These are phyloP conservation scores for Penicillium dipodomyicola DNA, from an alignment of 495 filamentous ascomycete species.

Conservation along the genomic window DNA sequence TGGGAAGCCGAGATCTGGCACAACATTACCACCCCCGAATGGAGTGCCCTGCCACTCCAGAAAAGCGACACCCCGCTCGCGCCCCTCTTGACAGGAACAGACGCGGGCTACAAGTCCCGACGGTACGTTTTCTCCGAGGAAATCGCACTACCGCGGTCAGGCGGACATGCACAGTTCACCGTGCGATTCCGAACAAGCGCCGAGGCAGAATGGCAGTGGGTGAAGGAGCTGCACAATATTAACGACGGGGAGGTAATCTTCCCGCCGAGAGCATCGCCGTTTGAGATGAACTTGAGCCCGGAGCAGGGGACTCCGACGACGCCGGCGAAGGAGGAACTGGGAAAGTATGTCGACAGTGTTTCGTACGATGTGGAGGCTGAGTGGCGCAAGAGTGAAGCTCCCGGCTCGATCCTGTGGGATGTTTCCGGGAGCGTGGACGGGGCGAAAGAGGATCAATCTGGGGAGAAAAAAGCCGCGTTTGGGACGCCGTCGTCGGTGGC, in stretches of 20 bases:
- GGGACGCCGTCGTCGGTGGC: slow-evolving; percentile 58
- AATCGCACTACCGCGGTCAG: slow-evolving; percentile 31
- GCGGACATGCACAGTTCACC: slow-evolving; percentile 60
- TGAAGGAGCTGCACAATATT: slow-evolving; percentile 57
- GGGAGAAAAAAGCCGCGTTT: slow-evolving; percentile 55
- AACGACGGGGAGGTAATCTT: slow-evolving; percentile 59
- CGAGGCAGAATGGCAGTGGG: slow-evolving; percentile 70
- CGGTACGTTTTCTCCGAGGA: slow-evolving; percentile 41
- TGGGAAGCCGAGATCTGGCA: slow-evolving; percentile 82
- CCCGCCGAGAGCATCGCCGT: too few species aligned
- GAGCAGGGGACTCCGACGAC: too few species aligned
- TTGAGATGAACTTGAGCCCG: too few species aligned
- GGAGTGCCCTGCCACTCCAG: slow-evolving; percentile 35
- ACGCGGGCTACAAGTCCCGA: slow-evolving; percentile 22
- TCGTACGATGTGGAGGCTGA: slow-evolving; percentile 58
- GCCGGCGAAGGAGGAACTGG: slow-evolving; percentile 42
- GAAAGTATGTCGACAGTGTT: slow-evolving; percentile 58
- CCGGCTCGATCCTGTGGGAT: slow-evolving; percentile 68
- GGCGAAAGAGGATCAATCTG: slow-evolving; percentile 51
- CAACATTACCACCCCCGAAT: slow-evolving; percentile 48
- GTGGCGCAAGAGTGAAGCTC: slow-evolving; percentile 61
- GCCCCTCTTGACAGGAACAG: slow-evolving; percentile 34
- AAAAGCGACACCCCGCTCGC: slow-evolving; percentile 23
- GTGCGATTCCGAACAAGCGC: slow-evolving; percentile 63
- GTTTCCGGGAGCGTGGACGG: slow-evolving; percentile 53